Base-by-base conservation (phyloP, 305 asterid species). In the Salvia sclarea region DNA sequence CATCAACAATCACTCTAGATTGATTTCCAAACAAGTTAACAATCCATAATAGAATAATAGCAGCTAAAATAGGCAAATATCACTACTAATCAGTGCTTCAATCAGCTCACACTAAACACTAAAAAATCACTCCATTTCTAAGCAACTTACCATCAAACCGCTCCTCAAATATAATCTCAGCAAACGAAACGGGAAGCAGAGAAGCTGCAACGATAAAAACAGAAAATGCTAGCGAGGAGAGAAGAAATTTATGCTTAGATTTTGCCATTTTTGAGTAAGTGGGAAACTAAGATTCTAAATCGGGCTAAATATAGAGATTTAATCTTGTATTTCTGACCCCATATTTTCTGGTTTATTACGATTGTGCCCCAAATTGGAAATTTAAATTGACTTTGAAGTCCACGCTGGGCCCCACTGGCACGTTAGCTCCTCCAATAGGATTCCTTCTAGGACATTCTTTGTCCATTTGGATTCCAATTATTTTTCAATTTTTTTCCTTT, bases 131-230 rank as follows among this genome's bases (percentile, higher is more conserved):
- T 5, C 9, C 38, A 25, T 33, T 33, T 8, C 8, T 38, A 24
- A 12, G 14, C 50, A 65, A 18, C 64, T 54, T 67, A 89, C 96
- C 98, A 1, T 90, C 95, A 72, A 92, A 92, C 1, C 91, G 87
- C 85, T 90, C 98, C 75, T 90, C 98, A 31, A 92, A 92, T 38
- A 88, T 76, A 78, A 92, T 81, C 65, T 90, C 98, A 31, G 95
- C 85, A 9, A 72, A 45, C 14, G 90, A 74, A 30, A 76, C 69
- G 80, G 57, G 50, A 38, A 80, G 17, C 2, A 83, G 70, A 17
- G 83, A 79, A 61, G 73, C 10, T 9, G 75, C 9, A 0, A 71
- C 16, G 45, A 60, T 12, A 7, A 40, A 13, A 8, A 81, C 45
- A 11, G 54, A 13, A 66, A 78, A 24, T 8, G 77, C 41, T 1